These are phyloP conservation scores for Paragyromitra xinjiangensis DNA, from an alignment of 495 filamentous ascomycete species.

Conservation along the genomic window DNA sequence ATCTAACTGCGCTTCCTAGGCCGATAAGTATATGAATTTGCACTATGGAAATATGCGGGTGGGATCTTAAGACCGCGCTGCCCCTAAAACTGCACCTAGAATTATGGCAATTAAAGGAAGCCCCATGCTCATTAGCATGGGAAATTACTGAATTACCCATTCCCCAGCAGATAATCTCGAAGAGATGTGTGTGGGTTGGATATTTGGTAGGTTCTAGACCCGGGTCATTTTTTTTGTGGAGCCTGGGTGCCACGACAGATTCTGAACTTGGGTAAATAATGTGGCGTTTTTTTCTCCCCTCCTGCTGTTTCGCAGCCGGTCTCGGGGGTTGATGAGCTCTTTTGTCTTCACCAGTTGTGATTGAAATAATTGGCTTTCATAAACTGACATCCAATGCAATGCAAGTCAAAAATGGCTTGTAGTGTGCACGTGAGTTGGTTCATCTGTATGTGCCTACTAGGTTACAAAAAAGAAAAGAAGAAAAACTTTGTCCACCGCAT, in stretches of 20 bases:
- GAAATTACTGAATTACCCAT: constrained; percentile 34
- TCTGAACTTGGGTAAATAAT: constrained; percentile 8
- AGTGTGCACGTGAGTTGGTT: constrained; percentile 17
- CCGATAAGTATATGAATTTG: constrained; percentile 9
- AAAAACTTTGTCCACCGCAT: constrained; percentile 1
- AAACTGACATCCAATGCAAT: constrained; percentile 27
- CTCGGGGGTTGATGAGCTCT: constrained; percentile 7
- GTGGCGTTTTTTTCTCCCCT: constrained; percentile 19
- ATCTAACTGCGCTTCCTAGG: background rate
- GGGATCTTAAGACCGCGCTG: constrained; percentile 21
- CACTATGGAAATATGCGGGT: constrained; percentile 23
- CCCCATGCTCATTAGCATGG: constrained; percentile 30
- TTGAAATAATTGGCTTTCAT: constrained; percentile 23
- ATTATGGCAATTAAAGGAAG: background rate
- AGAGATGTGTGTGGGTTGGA: background rate
- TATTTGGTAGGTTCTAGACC: constrained; percentile 40
- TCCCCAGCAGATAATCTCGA: constrained; percentile 1
- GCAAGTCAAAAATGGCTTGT: constrained; percentile 6
- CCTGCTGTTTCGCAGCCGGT: constrained; percentile 6
- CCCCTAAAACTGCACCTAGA: constrained; percentile 11
- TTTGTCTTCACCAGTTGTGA: constrained; percentile 29
- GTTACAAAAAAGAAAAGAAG: constrained; percentile 23
- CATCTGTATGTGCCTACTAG: constrained; percentile 12
- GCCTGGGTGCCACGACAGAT: constrained; percentile 34
- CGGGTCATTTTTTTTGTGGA: constrained; percentile 16